phyloP scores from a whole-genome alignment of 805 yeast species.

The Ogataea siamensis region DNA sequence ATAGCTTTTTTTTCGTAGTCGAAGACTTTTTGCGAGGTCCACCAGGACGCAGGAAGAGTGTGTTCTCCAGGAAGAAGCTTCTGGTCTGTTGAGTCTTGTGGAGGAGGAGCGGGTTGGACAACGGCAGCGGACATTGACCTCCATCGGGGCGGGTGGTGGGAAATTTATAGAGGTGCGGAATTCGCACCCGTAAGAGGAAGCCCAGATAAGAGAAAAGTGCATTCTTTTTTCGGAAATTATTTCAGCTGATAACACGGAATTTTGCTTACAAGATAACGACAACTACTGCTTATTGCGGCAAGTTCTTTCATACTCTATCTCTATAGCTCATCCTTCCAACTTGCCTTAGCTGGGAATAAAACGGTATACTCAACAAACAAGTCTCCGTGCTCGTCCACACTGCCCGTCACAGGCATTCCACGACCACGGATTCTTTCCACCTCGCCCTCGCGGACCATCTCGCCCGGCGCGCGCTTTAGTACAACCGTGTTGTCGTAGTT shows the following conservation, averaged over 20 bases:
- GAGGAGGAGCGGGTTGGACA: constrained; percentile 29
- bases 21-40: constrained; percentile 57
- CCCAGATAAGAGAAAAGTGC: constrained; percentile 3
- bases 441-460: constrained; percentile 60
- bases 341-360: constrained; percentile 40
- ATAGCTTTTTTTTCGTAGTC: constrained; percentile 59
- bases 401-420: constrained; percentile 77
- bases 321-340: constrained; percentile 33
- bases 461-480: constrained; percentile 51
- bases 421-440: constrained; percentile 66
- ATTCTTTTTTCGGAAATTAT: constrained; percentile 8
- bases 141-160: neutral
- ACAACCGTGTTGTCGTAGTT: constrained; percentile 44
- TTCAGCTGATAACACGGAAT: constrained; percentile 12
- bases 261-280: constrained; percentile 2
- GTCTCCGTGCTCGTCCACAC: constrained; percentile 55
- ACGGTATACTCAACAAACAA: constrained; percentile 49
- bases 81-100: constrained; percentile 30
- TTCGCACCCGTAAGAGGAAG: constrained; percentile 8
- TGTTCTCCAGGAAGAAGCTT: constrained; percentile 41
- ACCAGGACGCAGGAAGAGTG: constrained; percentile 66
- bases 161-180: constrained; percentile 9
- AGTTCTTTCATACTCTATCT: constrained; percentile 4
- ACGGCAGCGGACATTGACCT: constrained; percentile 27
- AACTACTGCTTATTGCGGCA: constrained; percentile 10